Evolutionary conservation across 352 stramenopile species (phyloP).

Genomic region (Detonula confervacea): DNA sequence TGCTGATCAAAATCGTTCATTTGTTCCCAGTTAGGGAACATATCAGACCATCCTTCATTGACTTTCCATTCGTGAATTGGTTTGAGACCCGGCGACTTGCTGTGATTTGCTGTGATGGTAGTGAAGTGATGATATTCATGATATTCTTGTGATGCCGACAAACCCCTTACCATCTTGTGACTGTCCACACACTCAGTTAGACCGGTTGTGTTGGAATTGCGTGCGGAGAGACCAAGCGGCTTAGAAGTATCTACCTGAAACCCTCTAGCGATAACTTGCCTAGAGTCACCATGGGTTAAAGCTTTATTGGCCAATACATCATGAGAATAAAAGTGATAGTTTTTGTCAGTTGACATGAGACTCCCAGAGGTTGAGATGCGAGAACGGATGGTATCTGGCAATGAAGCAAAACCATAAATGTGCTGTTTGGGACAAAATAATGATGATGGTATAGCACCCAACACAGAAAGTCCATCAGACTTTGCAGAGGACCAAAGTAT

Average conservation of each 20-base stretch:
- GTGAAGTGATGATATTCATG: conserved; percentile 17
- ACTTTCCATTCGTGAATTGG: conserved; percentile 15
- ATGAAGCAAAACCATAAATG: neutral
- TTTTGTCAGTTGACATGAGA: neutral
- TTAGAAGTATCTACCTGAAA: conserved; percentile 16
- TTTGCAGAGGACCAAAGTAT: conserved; percentile 10
- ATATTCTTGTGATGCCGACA: conserved; percentile 32
- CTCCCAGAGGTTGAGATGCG: neutral
- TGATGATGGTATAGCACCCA: conserved; percentile 8
- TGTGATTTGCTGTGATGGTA: conserved; percentile 24
- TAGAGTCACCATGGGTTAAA: conserved; percentile 20
- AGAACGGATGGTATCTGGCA: neutral
- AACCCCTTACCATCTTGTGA: conserved; percentile 11
- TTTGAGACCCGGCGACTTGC: neutral
- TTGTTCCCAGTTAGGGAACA: neutral
- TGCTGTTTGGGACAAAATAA: neutral
- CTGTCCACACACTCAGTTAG: conserved; percentile 13
- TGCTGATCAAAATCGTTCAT: neutral
- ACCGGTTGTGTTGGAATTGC: neutral
- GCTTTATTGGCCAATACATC: conserved; percentile 17
- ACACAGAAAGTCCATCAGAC: conserved; percentile 1
- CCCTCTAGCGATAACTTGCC: conserved; percentile 17
- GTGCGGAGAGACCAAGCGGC: neutral
- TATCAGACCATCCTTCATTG: neutral
- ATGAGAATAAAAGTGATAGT: neutral